Evolutionary conservation across 2,329 filamentous ascomycete species (phyloP), one percentile per base, ranked within the genome.

Genomic region (Pseudomassariella vexata): DNA sequence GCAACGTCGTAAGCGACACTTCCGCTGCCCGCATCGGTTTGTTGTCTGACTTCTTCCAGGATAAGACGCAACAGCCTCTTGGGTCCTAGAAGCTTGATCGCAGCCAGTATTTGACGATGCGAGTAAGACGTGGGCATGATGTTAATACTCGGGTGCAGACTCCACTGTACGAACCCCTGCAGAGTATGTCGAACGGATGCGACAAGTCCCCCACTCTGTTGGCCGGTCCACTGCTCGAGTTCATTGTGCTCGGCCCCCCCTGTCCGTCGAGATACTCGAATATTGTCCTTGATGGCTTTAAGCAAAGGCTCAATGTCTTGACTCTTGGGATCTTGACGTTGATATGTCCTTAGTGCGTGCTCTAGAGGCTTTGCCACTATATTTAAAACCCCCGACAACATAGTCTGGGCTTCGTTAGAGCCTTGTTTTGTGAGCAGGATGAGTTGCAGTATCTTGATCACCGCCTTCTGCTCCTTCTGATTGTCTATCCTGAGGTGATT

Each of bases 401-500:
- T 85, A 4, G 72, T 66, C 32, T 68, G 73, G 9, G 84, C 82
- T 49, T 90, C 85, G 20, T 73, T 73, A 0, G 83, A 84, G 27
- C 82, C 80, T 6, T 81, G 79, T 19, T 72, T 74, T 0, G 82
- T 82, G 11, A 75, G 67, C n/a, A 89, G 64, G 11, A 90, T 72
- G 29, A 86, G 70, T 36, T 85, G 77, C 7, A 92, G 63, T 16
- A 89, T 77, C 42, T 80, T 78, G 38, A 90, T 68, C 12, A 85
- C 66, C 4, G 82, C 73, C 45, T 78, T 77, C 36, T 82, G 73
- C 45, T 85, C 78, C 11, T 70, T 68, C 3, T 65, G 61, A 10
- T 75, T 72, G 37, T 80, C 73, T 31, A 79, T 69, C 67, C 80
- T 82, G 4, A 87, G 73, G 44, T 84, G 77, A 34, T 79, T 74